Conservation (phyloP, 176 grass and related monocot genomes). For the Lolium multiflorum region DNA sequence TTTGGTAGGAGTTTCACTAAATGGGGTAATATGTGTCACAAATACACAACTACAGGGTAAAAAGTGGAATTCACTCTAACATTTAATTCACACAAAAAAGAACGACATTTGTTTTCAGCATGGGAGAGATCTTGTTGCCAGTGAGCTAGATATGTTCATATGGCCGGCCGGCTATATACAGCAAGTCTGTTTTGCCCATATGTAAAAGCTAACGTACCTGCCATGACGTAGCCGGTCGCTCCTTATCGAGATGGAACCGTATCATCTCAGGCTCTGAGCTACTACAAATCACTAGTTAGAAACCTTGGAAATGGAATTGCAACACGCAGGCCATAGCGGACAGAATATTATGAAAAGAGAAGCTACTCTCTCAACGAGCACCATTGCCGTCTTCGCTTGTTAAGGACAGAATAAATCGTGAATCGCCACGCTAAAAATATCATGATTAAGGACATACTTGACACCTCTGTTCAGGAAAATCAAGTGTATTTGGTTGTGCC, state of each 20-base stretch:
- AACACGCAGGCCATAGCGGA: neutral
- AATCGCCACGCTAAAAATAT: too few relatives aligned
- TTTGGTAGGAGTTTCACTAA: too few relatives aligned
- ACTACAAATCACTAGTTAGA: neutral
- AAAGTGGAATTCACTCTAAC: too few relatives aligned
- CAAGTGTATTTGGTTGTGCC: too few relatives aligned
- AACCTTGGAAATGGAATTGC: neutral
- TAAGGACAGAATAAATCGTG: neutral
- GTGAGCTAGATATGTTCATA: too few relatives aligned
- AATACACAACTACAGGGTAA: too few relatives aligned
- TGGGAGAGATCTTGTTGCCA: too few relatives aligned
- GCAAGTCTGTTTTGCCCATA: neutral
- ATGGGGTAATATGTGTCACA: too few relatives aligned
- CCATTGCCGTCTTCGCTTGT: neutral
- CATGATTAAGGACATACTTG: neutral
- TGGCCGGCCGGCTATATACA: too few relatives aligned
- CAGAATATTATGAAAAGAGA: neutral
- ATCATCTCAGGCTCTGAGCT: neutral
- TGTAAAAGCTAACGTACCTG: constrained; percentile 7
- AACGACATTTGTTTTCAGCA: too few relatives aligned
- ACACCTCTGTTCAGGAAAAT: too few relatives aligned
- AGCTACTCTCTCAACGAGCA: neutral
- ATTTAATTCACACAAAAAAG: too few relatives aligned
- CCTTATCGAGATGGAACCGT: constrained; percentile 11
- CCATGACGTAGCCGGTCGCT: neutral